phyloP scores from a whole-genome alignment of 345 rosid genomes.

The Eucalyptus rudis region DNA sequence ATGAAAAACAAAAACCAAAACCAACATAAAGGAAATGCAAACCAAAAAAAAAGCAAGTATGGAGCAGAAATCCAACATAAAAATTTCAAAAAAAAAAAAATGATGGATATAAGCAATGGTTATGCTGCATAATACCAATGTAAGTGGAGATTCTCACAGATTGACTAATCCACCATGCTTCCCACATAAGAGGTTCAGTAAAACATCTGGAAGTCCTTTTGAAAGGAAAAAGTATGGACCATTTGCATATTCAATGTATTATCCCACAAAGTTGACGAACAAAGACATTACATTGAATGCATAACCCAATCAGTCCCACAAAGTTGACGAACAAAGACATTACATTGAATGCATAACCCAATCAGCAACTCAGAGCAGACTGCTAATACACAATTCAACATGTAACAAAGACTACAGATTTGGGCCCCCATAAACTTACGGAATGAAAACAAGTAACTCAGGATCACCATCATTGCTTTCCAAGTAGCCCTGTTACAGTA shows the following conservation, averaged over 20 bases:
- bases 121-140: background rate
- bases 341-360: background rate
- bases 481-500: slow-evolving; percentile 51
- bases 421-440: slow-evolving; percentile 34
- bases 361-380: background rate
- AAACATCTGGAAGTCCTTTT: background rate
- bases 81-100: background rate
- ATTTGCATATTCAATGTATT: background rate
- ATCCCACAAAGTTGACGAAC: background rate
- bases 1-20: background rate
- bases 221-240: background rate
- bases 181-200: background rate
- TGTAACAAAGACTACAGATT: background rate
- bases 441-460: slow-evolving; percentile 82
- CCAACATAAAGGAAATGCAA: background rate
- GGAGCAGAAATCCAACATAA: background rate
- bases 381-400: background rate
- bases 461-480: slow-evolving; percentile 96
- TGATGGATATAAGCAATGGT: background rate
- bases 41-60: background rate
- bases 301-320: background rate
- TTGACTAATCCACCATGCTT: background rate
- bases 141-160: background rate
- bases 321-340: background rate
- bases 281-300: background rate